Conservation (phyloP, 148 eudicot species). For the Rhododendron mucronatum region DNA sequence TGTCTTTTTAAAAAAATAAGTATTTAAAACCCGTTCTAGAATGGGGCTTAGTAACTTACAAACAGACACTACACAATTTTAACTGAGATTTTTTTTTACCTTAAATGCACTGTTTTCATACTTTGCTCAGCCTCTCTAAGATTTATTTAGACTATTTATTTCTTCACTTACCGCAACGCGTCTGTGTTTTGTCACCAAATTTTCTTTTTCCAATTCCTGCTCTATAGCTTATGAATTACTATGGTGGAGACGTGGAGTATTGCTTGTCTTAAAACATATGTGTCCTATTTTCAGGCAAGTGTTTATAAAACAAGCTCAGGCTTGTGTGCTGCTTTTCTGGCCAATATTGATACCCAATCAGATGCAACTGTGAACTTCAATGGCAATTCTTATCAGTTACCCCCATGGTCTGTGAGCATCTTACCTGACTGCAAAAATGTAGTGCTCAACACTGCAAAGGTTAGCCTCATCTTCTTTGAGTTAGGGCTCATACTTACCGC, state of each 20-base stretch:
- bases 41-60: too few relatives aligned
- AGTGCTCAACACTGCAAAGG: conserved; percentile 88
- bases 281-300: conserved; percentile 50
- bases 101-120: neutral
- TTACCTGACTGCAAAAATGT: conserved; percentile 98
- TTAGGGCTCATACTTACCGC: neutral
- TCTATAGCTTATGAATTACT: neutral
- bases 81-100: neutral
- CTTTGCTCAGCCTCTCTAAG: neutral
- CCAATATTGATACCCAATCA: conserved; percentile 58
- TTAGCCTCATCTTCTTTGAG: conserved; percentile 23
- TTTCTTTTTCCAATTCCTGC: neutral
- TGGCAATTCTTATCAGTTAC: conserved; percentile 74
- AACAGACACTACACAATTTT: neutral
- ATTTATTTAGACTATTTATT: neutral
- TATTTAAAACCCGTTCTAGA: too few relatives aligned
- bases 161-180: neutral
- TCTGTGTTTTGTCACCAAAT: too few relatives aligned
- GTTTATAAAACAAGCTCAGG: conserved; percentile 73
- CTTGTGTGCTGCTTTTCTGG: conserved; percentile 78
- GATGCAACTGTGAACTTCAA: conserved; percentile 70
- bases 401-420: conserved; percentile 99
- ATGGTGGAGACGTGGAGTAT: neutral
- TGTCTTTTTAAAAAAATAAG: too few relatives aligned
- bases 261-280: neutral